Evolutionary conservation across 208 protist species (phyloP).

Genomic region (Crithidia bombi): DNA sequence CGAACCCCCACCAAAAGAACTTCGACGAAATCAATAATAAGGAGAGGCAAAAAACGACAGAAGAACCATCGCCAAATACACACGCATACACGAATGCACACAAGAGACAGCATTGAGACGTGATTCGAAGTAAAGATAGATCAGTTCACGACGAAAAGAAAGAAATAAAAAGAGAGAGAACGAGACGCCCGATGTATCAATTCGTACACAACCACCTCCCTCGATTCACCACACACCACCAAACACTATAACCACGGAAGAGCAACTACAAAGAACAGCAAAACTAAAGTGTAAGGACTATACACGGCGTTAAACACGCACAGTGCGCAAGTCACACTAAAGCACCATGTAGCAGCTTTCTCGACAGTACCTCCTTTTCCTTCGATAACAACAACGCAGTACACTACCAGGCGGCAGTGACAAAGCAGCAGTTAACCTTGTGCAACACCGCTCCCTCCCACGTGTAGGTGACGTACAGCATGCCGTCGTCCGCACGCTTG

Average conservation of each 20-base stretch:
- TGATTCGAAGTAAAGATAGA: too few relatives aligned
- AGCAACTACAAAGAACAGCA: too few relatives aligned
- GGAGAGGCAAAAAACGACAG: not conserved
- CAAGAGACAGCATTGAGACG: too few relatives aligned
- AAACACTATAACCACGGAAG: not conserved
- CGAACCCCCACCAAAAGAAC: too few relatives aligned
- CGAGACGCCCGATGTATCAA: too few relatives aligned
- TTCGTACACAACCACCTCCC: too few relatives aligned
- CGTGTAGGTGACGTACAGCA: conserved; percentile 42
- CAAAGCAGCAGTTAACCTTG: not conserved
- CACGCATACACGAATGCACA: too few relatives aligned
- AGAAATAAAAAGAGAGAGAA: not conserved
- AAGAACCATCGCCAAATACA: too few relatives aligned
- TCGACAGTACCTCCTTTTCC: not conserved
- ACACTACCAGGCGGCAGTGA: not conserved
- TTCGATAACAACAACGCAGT: not conserved
- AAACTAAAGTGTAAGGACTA: too few relatives aligned
- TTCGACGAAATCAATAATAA: too few relatives aligned
- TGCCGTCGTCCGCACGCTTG: conserved; percentile 41
- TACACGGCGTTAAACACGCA: not conserved
- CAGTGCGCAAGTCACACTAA: not conserved
- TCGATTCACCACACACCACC: too few relatives aligned
- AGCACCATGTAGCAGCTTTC: not conserved
- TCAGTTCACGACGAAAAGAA: not conserved
- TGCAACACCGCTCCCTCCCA: conserved; percentile 21